Percentiles rank a stretch among this genome's conserved stretches.
Conservation (phyloP, 2,329 filamentous ascomycete genomes). For the Epichloe coenophiala region DNA sequence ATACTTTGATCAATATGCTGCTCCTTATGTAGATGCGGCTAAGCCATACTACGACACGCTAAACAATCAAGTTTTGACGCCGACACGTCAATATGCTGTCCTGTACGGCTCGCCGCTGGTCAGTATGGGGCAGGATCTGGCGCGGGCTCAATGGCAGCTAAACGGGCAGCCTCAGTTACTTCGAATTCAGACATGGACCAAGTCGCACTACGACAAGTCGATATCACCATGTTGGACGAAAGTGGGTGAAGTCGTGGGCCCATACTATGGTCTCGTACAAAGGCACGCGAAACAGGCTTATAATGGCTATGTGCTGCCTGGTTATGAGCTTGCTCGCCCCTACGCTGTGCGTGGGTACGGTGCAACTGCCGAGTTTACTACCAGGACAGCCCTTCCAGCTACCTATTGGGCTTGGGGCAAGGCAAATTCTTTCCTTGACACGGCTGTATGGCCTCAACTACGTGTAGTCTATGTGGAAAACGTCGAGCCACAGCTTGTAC, state of each 20-base stretch:
- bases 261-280: conserved; percentile 58
- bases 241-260: conserved; percentile 41
- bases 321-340: conserved; percentile 61
- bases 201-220: conserved; percentile 53
- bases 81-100: conserved; percentile 51
- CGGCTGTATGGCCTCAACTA: conserved; percentile 68
- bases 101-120: conserved; percentile 66
- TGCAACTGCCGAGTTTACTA: conserved; percentile 51
- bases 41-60: conserved; percentile 60
- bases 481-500: conserved; percentile 86
- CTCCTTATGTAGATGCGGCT: conserved; percentile 64
- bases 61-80: conserved; percentile 53
- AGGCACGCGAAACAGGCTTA: conserved; percentile 55
- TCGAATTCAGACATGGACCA: conserved; percentile 46
- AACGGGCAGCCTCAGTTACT: conserved; percentile 62
- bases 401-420: conserved; percentile 57
- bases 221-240: conserved; percentile 63
- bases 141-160: conserved; percentile 62
- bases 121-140: conserved; percentile 51
- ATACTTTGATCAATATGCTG: conserved; percentile 75
- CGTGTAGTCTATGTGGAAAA: conserved; percentile 76
- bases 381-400: conserved; percentile 59
- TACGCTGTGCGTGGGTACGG: conserved; percentile 58
- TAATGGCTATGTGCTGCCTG: conserved; percentile 58
- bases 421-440: conserved; percentile 56